Base-by-base conservation (phyloP, 2,329 filamentous ascomycete genomes). In the Drechslera avenae region DNA sequence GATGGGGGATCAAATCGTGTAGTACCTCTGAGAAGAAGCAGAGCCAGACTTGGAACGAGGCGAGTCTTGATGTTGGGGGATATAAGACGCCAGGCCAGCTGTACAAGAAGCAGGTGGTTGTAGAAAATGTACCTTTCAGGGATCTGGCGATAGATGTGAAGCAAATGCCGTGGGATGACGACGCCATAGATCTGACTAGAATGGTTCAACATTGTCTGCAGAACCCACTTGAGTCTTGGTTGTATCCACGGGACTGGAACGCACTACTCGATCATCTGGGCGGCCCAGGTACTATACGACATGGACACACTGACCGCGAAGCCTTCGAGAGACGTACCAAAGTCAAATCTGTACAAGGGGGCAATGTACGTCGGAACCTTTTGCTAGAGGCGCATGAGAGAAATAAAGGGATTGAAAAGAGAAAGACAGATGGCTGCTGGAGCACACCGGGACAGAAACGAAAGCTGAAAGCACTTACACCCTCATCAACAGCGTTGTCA, bases 101-200 rank as follows among this genome's bases (percentile, higher is more conserved):
- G 3, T 13, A 26, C 12, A n/a, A 14, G 19, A 30, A 40, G 17
- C 3, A 16, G 7, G 23, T 4, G n/a, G 10, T 16, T 14, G 21
- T 13, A 9, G n/a, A 7, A n/a, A 5, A 35, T 0, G 45, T 66
- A 3, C 48, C 51, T 7, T 67, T 69, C 52, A 56, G 46, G 18
- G 42, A 50, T n/a, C 56, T 69, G 19, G 60, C 54, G 12, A 10
- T 36, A 4, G 51, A 41, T 6, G 53, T 67, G 8, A 55, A 59
- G 26, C 17, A 28, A 9, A 49, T 60, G 26, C 62, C 62, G 7
- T 39, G 54, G 13, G 62, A 55, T 3, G 13, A 50, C 12, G 63
- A 66, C 42, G 62, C 63, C 3, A 41, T 64, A n/a, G 62, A 67
- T 39, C 45, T 67, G 19, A 68, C 65, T 1, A 54, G 63, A 13